Evolutionary conservation across 1,284 basidiomycete genomes (phyloP), one percentile per base, ranked within the genome.

Genomic region (Pseudozyma pruni): DNA sequence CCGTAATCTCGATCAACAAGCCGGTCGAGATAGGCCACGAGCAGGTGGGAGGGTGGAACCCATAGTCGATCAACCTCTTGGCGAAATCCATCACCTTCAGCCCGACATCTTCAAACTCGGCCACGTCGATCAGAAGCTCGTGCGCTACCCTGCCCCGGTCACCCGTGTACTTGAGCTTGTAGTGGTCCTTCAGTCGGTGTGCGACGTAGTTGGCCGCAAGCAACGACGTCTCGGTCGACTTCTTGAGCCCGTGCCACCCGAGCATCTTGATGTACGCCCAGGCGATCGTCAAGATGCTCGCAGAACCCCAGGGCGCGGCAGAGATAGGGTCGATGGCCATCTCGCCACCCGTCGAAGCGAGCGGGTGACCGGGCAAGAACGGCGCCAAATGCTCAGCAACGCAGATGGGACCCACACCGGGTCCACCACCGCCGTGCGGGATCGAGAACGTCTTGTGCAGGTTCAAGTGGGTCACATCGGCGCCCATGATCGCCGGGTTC

Each of bases 161-260:
- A 83, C 98, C 98, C 82, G 90, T 93, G 85, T 91, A 98, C 48
- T 92, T 89, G 56, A 98, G 84, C 70, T 86, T 92, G 85, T 97
- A 98, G 83, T 94, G 88, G 10, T 88, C 88, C 51, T 89, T 87
- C 25, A 98, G 88, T 43, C 93, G 88, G 75, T 90, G 87, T 11
- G 94, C 94, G 87, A 98, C 96, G 84, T 98, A 98, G 84, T 98
- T 98, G 56, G 95, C 95, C 78, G 90, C 96, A 46, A 98, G 87
- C 25, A 98, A 86, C 2, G 95, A 92, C 27, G 92, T 85, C 79
- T 91, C 91, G 9, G 94, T 92, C 4, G 93, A 90, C 71, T 92
- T 87, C 37, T 89, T 88, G 38, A 98, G 87, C 16, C 94, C 95
- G 56, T 88, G 84, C 20, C 94, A 94, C 31, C 95, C 95, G 29